Evolutionary conservation across 2,329 filamentous ascomycete genomes (phyloP), one percentile per base, ranked within the genome.

Genomic region (Graphiopsis chlorocephala): DNA sequence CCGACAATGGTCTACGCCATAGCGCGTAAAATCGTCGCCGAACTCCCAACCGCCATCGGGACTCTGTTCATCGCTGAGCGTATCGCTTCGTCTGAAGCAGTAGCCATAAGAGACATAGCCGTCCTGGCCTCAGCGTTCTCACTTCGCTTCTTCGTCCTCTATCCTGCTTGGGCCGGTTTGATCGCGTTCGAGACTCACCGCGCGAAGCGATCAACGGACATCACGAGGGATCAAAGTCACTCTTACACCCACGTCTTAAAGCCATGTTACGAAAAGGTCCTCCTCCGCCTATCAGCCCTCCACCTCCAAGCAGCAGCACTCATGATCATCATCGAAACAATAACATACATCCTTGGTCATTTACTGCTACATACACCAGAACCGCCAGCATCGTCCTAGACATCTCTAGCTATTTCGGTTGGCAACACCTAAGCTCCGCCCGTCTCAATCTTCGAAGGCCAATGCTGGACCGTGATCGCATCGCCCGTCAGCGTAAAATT

Each of bases 381-480:
- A n/a, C 5, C 6, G n/a, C n/a, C n/a, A n/a, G n/a, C 31, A 26
- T 1, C n/a, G n/a, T 5, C 2, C 20, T 26, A 28, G 6, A 23
- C 50, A 55, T 23, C 12, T n/a, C 38, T 15, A n/a, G n/a, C n/a
- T n/a, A n/a, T 47, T 47, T n/a, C 10, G 6, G 20, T 6, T 47
- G 42, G 42, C 42, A 47, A 47, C 42, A n/a, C 6, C 53, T 56
- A 35, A 25, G 31, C 53, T 11, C 29, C 29, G 5, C 53, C 53
- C 2, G 53, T 38, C n/a, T 31, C 53, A 15, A 58, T 14, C n/a
- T 61, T 28, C 8, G 60, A 62, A 15, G 74, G 74, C 74, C 74
- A 76, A 29, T 71, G 48, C 57, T 82, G 83, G 61, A 86, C 65
- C 23, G 80, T 74, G 1, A 70, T 73, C 26, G 77, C 72, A 1